phyloP scores from a whole-genome alignment of 2,329 filamentous ascomycete species.

The Sphaerulina populicola region DNA sequence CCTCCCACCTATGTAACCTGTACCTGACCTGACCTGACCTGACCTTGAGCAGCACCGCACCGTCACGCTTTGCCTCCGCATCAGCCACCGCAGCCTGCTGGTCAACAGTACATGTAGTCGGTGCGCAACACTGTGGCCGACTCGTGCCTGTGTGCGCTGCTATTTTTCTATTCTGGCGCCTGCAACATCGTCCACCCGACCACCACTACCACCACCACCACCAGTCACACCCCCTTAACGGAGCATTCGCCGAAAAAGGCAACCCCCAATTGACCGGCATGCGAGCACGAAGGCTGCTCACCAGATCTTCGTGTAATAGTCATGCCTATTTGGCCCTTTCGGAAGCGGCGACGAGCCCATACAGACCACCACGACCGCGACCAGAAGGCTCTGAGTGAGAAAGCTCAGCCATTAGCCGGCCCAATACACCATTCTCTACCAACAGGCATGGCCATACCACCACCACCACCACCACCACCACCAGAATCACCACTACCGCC shows the following conservation, averaged over 20 bases:
- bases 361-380: constrained; percentile 13
- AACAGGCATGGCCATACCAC: constrained; percentile 23
- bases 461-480: not conserved
- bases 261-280: not conserved
- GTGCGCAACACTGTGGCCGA: not conserved
- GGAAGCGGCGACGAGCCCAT: constrained; percentile 49
- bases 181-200: not conserved
- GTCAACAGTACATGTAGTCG: not conserved
- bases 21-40: too few relatives aligned
- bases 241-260: not conserved
- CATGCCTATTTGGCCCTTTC: constrained; percentile 82
- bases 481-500: too few relatives aligned
- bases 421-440: constrained; percentile 1
- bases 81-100: not conserved
- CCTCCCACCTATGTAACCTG: too few relatives aligned
- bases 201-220: not conserved
- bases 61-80: not conserved
- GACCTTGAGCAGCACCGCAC: not conserved
- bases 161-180: not conserved
- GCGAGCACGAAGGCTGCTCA: not conserved
- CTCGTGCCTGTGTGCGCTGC: not conserved
- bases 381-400: constrained; percentile 45
- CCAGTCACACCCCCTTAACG: too few relatives aligned
- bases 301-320: constrained; percentile 16
- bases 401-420: constrained; percentile 30